Conservation (phyloP, 2,329 filamentous ascomycete genomes). For the Rhynchosporium secalis region DNA sequence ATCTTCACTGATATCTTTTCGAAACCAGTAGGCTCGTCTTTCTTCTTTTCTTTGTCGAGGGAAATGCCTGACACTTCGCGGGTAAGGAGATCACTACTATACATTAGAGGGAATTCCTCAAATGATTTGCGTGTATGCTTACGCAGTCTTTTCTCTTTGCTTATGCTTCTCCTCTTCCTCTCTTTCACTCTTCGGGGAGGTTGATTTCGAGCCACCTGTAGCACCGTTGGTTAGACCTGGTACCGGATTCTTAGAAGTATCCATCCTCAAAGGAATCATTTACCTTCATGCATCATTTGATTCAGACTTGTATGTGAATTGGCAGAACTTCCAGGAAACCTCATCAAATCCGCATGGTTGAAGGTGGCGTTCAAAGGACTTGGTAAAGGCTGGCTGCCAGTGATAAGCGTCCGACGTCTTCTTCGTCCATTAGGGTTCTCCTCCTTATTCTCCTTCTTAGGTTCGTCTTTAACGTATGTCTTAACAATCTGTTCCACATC, state of each 20-base stretch:
- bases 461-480: conserved; percentile 84
- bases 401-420: conserved; percentile 89
- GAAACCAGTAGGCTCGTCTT: conserved; percentile 49
- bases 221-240: conserved; percentile 56
- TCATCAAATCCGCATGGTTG: conserved; percentile 69
- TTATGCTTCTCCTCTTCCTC: conserved; percentile 68
- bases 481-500: conserved; percentile 99
- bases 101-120: conserved; percentile 17
- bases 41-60: conserved; percentile 75
- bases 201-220: conserved; percentile 47
- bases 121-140: conserved; percentile 46
- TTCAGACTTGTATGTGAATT: conserved; percentile 75
- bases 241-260: conserved; percentile 41
- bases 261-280: conserved; percentile 44
- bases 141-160: conserved; percentile 92
- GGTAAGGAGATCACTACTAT: conserved; percentile 75
- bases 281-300: conserved; percentile 81
- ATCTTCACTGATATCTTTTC: conserved; percentile 92
- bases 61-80: conserved; percentile 95
- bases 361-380: conserved; percentile 93
- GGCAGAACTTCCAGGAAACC: conserved; percentile 56
- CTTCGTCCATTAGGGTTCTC: conserved; percentile 89
- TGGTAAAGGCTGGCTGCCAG: conserved; percentile 91
- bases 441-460: conserved; percentile 69
- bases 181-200: conserved; percentile 50